Percentiles rank a stretch among this genome's conserved stretches.
These are phyloP conservation scores for Erythrobasidium yunnanense DNA, from an alignment of 768 basidiomycete genomes.

Conservation along the genomic window DNA sequence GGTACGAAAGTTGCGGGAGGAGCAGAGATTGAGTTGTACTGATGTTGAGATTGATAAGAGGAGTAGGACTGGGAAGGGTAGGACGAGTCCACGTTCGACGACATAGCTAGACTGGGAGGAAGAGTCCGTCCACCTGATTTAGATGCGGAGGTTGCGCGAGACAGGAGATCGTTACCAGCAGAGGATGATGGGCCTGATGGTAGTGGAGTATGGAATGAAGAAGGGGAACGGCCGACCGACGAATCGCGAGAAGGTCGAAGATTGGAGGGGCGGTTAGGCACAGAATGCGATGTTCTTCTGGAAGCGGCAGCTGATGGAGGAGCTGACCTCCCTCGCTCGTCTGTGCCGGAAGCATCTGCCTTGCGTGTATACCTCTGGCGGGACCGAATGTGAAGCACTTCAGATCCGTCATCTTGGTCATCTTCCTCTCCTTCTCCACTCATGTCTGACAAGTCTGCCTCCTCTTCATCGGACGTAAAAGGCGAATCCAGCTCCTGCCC, in stretches of 20 bases:
- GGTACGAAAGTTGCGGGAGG: neutral
- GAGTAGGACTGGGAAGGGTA: too few relatives aligned
- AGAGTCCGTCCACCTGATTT: too few relatives aligned
- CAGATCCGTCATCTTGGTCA: too few relatives aligned
- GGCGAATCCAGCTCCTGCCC: neutral
- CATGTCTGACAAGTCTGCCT: neutral
- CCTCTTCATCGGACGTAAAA: neutral
- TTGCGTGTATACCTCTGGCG: neutral
- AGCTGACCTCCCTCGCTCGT: conserved; percentile 1
- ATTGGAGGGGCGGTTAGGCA: neutral
- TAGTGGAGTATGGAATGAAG: too few relatives aligned
- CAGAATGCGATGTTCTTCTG: neutral
- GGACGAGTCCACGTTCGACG: too few relatives aligned
- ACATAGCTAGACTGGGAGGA: too few relatives aligned
- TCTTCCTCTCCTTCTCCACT: too few relatives aligned
- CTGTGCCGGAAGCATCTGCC: neutral
- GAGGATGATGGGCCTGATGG: too few relatives aligned
- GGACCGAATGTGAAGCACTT: too few relatives aligned
- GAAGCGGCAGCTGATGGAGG: neutral
- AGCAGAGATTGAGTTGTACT: neutral
- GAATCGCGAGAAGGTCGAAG: neutral
- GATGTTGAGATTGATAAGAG: neutral
- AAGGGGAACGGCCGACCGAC: too few relatives aligned
- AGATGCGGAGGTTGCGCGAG: too few relatives aligned
- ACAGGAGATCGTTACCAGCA: too few relatives aligned